Percentiles rank a stretch among this genome's conserved stretches.
phyloP scores from a whole-genome alignment of 108 stramenopile genomes.

The Cyclostephanos tholiformis region DNA sequence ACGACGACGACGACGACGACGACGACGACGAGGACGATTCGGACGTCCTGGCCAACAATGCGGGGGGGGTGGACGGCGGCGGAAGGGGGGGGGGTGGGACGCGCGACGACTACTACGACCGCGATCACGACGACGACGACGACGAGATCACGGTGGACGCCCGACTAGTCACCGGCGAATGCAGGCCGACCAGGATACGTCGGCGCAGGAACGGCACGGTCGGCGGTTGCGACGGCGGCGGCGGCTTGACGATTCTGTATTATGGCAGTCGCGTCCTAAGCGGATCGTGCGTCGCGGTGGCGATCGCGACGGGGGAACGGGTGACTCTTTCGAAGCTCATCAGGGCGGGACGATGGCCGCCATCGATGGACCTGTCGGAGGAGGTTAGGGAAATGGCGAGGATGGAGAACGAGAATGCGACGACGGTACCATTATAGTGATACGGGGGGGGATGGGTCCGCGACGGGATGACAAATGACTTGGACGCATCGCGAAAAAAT shows the following conservation, averaged over 20 bases:
- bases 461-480: too few relatives aligned
- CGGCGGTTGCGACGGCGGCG: not conserved
- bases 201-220: too few relatives aligned
- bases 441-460: too few relatives aligned
- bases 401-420: constrained; percentile 19
- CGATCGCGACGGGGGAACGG: constrained; percentile 63
- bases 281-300: constrained; percentile 72
- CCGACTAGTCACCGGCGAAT: constrained; percentile 67
- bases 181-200: constrained; percentile 46
- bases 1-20: constrained; percentile 12
- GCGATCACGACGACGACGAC: not conserved
- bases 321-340: constrained; percentile 70
- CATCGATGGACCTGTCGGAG: constrained; percentile 47
- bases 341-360: constrained; percentile 67
- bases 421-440: constrained; percentile 26
- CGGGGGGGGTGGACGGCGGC: not conserved
- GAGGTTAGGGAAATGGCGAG: constrained; percentile 26
- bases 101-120: too few relatives aligned
- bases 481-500: too few relatives aligned
- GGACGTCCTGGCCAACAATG: too few relatives aligned
- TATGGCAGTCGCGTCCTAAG: constrained; percentile 75
- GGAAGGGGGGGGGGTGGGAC: too few relatives aligned
- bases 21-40: too few relatives aligned
- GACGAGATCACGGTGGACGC: constrained; percentile 71
- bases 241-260: constrained; percentile 46